phyloP scores from a whole-genome alignment of 2,329 filamentous ascomycete species.

The Nigrograna mackinnonii region DNA sequence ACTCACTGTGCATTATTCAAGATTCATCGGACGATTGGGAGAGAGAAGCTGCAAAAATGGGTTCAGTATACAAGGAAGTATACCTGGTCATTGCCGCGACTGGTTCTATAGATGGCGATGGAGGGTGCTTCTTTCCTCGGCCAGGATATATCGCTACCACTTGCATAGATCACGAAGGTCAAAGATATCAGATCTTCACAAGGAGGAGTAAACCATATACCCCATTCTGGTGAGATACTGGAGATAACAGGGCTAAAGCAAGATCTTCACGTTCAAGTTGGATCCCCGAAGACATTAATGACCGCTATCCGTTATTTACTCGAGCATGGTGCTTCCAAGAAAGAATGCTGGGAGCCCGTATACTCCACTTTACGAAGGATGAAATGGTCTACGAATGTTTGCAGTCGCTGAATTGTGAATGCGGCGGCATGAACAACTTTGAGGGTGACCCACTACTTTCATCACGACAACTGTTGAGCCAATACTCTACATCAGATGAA shows the following conservation, averaged over 20 bases:
- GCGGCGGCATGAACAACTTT: not conserved
- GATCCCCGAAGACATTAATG: not conserved
- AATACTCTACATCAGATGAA: not conserved
- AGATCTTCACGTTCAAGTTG: not conserved
- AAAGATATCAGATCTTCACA: not conserved
- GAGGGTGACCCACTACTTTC: not conserved
- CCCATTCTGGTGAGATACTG: not conserved
- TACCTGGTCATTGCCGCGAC: conserved; percentile 8
- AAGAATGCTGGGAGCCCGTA: conserved; percentile 2
- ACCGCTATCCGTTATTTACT: not conserved
- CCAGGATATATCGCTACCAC: not conserved
- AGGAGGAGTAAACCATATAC: not conserved
- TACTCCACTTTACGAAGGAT: conserved; percentile 6
- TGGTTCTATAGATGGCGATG: conserved; percentile 1
- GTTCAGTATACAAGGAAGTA: conserved; percentile 7
- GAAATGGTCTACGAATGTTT: conserved; percentile 5
- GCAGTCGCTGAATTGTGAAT: not conserved
- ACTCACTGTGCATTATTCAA: conserved; percentile 13
- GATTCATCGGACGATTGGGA: conserved; percentile 7
- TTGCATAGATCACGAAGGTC: not conserved
- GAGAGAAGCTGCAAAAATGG: conserved; percentile 9
- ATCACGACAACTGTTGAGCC: not conserved
- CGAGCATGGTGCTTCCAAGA: conserved; percentile 9
- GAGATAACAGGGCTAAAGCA: not conserved
- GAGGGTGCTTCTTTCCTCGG: not conserved